phyloP scores from a whole-genome alignment of 768 basidiomycete species.

The Boletus rex-veris region DNA sequence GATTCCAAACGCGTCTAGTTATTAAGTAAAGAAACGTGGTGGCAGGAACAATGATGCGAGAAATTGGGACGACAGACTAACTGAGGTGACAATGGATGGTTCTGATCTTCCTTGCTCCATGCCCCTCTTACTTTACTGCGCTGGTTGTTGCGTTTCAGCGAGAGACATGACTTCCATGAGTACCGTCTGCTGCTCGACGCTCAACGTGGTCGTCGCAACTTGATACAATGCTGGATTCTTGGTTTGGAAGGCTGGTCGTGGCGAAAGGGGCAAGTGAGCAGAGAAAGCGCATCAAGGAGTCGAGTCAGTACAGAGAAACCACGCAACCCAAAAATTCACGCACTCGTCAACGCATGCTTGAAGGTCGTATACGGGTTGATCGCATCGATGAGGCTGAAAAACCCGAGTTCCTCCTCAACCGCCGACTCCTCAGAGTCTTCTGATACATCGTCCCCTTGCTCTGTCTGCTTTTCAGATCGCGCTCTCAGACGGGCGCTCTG shows the following conservation, averaged over 20 bases:
- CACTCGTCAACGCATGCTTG: conserved; percentile 74
- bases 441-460: conserved; percentile 30
- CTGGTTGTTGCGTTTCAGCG: conserved; percentile 43
- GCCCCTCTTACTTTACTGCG: conserved; percentile 1
- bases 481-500: conserved; percentile 74
- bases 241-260: conserved; percentile 57
- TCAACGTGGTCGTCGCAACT: conserved; percentile 65
- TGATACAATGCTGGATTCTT: conserved; percentile 66
- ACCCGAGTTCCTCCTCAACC: conserved; percentile 81
- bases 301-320: background rate
- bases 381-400: conserved; percentile 77
- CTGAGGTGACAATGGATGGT: background rate
- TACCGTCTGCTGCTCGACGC: conserved; percentile 71
- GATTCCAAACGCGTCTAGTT: background rate
- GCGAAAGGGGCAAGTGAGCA: too few relatives aligned
- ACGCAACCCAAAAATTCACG: background rate
- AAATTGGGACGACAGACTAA: too few relatives aligned
- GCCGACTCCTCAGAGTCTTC: conserved; percentile 52
- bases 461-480: conserved; percentile 43
- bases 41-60: too few relatives aligned
- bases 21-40: too few relatives aligned
- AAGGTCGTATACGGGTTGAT: conserved; percentile 78
- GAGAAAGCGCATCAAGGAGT: background rate
- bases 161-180: conserved; percentile 83
- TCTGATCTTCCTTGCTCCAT: background rate